Percentiles rank a stretch among this genome's conserved stretches.
Evolutionary conservation across 257 asterid genomes (phyloP).

Genomic region (Petrea volubilis): DNA sequence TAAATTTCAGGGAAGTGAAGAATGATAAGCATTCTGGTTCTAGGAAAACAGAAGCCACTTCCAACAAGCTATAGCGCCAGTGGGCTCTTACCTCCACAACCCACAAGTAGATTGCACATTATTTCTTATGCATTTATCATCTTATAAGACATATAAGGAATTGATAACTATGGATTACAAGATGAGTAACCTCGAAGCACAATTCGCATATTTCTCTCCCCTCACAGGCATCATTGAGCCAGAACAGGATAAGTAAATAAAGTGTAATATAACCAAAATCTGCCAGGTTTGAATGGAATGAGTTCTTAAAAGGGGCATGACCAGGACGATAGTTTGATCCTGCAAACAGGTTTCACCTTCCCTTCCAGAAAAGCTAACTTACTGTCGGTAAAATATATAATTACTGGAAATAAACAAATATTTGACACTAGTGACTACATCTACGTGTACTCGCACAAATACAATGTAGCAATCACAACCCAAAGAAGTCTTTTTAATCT

Average conservation of each 20-base stretch:
- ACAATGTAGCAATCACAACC: conserved; percentile 4
- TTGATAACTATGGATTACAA: no score
- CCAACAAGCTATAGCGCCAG: not conserved
- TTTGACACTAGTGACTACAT: not conserved
- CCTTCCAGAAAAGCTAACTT: not conserved
- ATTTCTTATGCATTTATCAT: conserved; percentile 6
- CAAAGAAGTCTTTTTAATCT: not conserved
- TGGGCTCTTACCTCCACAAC: not conserved
- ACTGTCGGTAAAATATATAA: not conserved
- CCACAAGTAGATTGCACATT: not conserved
- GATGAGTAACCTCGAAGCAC: not conserved
- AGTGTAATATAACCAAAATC: not conserved
- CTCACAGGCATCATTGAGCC: not conserved
- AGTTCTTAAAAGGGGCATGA: not conserved
- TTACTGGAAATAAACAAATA: not conserved
- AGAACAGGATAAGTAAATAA: not conserved
- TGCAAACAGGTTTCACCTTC: not conserved
- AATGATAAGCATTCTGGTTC: not conserved
- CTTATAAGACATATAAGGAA: no score
- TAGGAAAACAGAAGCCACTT: not conserved
- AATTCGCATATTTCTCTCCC: not conserved
- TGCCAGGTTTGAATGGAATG: not conserved
- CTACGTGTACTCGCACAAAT: not conserved
- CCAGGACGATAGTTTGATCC: not conserved
- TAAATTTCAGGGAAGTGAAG: not conserved